Percentiles rank a stretch among this genome's conserved stretches.
These are phyloP conservation scores for Hortaea werneckii DNA, from an alignment of 2,329 filamentous ascomycete genomes.

Conservation along the genomic window DNA sequence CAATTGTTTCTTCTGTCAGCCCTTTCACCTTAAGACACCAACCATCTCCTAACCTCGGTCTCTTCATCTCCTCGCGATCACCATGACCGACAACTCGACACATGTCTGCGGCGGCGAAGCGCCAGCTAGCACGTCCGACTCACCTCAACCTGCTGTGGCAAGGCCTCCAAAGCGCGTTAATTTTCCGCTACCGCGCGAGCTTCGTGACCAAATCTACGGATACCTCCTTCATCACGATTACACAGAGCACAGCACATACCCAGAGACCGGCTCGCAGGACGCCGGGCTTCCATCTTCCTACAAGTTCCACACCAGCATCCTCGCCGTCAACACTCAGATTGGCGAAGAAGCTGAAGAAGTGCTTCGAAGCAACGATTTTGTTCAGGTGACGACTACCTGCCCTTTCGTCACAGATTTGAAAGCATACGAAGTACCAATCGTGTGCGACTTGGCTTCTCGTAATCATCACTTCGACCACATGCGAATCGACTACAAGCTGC, in stretches of 20 bases:
- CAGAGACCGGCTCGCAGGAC: constrained; percentile 2
- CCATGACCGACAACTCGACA: too few species aligned
- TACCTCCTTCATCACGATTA: constrained; percentile 11
- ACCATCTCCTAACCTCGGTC: too few species aligned
- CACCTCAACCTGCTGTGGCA: too few species aligned
- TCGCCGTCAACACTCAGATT: constrained; percentile 13
- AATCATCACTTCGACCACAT: not conserved
- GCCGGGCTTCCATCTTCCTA: not conserved
- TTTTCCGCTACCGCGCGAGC: constrained; percentile 8
- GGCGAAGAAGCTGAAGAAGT: constrained; percentile 11
- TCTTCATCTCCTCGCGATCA: too few species aligned
- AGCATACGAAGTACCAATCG: constrained; percentile 2
- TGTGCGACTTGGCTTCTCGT: not conserved
- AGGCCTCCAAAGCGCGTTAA: not conserved
- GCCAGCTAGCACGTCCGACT: too few species aligned
- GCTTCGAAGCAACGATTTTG: constrained; percentile 10
- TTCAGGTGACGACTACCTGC: constrained; percentile 11
- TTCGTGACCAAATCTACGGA: constrained; percentile 12
- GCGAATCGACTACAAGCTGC: not conserved
- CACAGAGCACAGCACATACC: not conserved
- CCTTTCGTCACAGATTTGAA: too few species aligned
- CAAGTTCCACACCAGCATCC: constrained; percentile 11
- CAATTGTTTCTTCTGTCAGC: too few species aligned
- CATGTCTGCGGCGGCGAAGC: too few species aligned
- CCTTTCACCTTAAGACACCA: too few species aligned